phyloP scores from a whole-genome alignment of 2,329 filamentous ascomycete genomes.

The Aspergillus sp. region DNA sequence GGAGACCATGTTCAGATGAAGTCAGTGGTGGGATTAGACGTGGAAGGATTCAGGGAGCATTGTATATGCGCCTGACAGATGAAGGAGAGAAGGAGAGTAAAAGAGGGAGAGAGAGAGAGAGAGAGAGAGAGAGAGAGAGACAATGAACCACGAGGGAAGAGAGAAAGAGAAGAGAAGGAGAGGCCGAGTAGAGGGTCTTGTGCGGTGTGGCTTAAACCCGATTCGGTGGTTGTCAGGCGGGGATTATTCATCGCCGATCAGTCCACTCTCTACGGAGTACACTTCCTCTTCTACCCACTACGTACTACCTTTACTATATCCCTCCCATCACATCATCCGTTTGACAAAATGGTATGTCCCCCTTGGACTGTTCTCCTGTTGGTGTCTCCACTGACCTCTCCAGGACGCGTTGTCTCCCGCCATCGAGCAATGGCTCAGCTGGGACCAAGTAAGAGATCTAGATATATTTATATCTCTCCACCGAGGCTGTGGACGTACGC shows the following conservation, averaged over 20 bases:
- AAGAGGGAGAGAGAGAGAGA: background rate
- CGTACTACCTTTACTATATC: background rate
- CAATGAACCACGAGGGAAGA: background rate
- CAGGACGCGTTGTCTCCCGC: conserved; percentile 39
- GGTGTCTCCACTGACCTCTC: background rate
- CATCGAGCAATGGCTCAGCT: conserved; percentile 56
- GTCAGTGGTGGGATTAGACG: background rate
- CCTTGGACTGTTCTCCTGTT: background rate
- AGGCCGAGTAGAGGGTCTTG: background rate
- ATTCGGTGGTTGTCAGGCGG: background rate
- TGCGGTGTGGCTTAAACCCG: background rate
- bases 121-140: too few species aligned
- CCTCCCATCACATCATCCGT: background rate
- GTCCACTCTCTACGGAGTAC: conserved; percentile 5
- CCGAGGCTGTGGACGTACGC: background rate
- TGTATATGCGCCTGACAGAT: background rate
- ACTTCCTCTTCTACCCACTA: background rate
- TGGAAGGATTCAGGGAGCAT: background rate
- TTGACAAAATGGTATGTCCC: background rate
- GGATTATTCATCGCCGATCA: background rate
- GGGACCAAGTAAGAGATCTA: conserved; percentile 45
- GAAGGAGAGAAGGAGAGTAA: background rate
- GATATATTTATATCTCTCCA: background rate
- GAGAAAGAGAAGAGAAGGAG: background rate
- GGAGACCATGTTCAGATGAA: conserved; percentile 1